These are phyloP conservation scores for Triticum dicoccoides DNA, from an alignment of 176 grass and related monocot genomes.

Conservation along the genomic window DNA sequence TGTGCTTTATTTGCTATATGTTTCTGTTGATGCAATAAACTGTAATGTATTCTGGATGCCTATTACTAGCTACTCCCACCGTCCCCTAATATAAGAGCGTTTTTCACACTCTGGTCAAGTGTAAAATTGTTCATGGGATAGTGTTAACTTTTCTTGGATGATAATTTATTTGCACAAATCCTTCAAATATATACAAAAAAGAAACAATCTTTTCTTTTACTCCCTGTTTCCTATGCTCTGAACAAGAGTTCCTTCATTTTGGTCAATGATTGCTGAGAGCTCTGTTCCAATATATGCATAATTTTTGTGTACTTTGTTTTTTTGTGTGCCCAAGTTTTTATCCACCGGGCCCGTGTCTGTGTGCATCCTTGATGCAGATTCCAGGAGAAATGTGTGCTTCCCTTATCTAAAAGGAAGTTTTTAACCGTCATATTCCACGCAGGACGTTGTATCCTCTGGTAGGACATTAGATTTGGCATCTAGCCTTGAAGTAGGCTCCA, in stretches of 20 bases:
- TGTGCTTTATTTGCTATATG: not conserved
- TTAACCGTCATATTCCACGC: slow-evolving; percentile 30
- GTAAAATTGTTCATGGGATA: not conserved
- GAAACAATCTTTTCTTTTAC: not conserved
- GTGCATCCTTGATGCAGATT: not conserved
- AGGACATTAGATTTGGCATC: slow-evolving; percentile 91
- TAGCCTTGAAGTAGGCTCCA: slow-evolving; percentile 74
- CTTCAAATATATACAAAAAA: not conserved
- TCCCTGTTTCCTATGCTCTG: not conserved
- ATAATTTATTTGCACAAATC: not conserved
- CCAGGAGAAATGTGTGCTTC: not conserved
- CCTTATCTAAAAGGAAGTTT: not conserved
- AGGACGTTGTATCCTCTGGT: slow-evolving; percentile 61
- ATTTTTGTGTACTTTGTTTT: not conserved
- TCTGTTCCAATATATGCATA: not conserved
- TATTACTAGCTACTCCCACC: not conserved
- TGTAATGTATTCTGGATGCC: not conserved
- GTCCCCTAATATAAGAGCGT: too few species aligned
- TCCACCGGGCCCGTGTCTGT: not conserved
- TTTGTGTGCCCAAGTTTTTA: slow-evolving; percentile 3
- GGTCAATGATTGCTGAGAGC: not conserved
- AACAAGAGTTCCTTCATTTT: not conserved
- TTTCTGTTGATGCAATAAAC: not conserved
- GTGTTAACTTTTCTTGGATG: not conserved
- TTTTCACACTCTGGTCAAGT: not conserved